Evolutionary conservation across 139 green algal genomes (phyloP), one percentile per base, ranked within the genome.

Genomic region (Microglena sp.): DNA sequence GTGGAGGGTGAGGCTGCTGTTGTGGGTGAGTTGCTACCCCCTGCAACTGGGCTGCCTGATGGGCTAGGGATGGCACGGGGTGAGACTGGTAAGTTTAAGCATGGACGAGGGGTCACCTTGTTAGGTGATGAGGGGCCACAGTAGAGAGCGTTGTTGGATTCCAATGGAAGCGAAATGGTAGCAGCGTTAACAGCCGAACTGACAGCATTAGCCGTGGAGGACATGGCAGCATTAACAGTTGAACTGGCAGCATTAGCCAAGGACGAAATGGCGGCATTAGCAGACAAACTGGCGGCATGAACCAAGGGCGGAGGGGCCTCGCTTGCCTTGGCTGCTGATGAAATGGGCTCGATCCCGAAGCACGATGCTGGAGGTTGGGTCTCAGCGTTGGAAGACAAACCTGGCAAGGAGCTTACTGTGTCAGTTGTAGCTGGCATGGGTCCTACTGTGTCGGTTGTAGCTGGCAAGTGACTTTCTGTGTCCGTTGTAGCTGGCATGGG

Each of bases 11-110:
- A 27, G 15, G 27, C 55, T 45, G 24, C 45, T 64, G 60, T 53
- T 68, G 58, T 26, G 5, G 60, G 35, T 2, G 60, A n/a, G n/a
- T n/a, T n/a, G n/a, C n/a, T n/a, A n/a, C n/a, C n/a, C 40, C 18
- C 15, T 50, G 40, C 40, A 11, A 50, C 40, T 18, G 40, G 15
- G 40, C 40, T 18, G 18, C 40, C 40, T 11, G 18, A 11, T 18
- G 40, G 18, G 40, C 40, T 11, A 11, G 40, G 11, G 40, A 11
- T 50, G 40, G 11, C 11, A 18, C 15, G 40, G 15, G 18, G 40
- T 18, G 40, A 24, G 40, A 50, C 40, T 18, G 40, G 15, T 11
- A 24, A 24, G 40, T 11, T 18, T 18, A 50, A 50, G 15, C 40
- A 11, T 50, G 40, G 40, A 18, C 40, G 40, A 18, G 40, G 40